A percentile compares a stretch with the other conserved stretches of the same genome.
Evolutionary conservation across 2,329 filamentous ascomycete species (phyloP).

Genomic region (Byssoonygena ceratinophila): DNA sequence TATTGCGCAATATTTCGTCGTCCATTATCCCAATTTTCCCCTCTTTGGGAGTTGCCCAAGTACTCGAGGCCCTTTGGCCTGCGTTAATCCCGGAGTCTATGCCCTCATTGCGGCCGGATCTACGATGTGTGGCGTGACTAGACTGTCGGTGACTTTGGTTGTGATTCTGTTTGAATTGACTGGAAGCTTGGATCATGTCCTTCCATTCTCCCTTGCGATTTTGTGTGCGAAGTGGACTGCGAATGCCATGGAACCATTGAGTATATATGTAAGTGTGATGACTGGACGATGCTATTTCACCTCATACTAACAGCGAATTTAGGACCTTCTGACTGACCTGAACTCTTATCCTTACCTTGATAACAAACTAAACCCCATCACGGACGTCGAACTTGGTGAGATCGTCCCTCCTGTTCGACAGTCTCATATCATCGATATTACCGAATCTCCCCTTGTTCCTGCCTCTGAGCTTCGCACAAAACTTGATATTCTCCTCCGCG

Average conservation of each 20-base stretch:
- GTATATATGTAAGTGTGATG: slow-evolving; percentile 62
- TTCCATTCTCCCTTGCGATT: slow-evolving; percentile 86
- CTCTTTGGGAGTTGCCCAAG: slow-evolving; percentile 67
- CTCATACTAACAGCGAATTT: slow-evolving; percentile 17
- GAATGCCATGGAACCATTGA: slow-evolving; percentile 84
- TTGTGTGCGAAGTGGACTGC: slow-evolving; percentile 97
- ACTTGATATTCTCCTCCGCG: slow-evolving; percentile 67
- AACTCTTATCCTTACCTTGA: slow-evolving; percentile 97
- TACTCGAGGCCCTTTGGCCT: slow-evolving; percentile 59
- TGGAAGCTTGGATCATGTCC: slow-evolving; percentile 84
- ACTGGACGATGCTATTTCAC: not conserved
- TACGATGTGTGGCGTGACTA: slow-evolving; percentile 95
- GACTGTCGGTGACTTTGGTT: slow-evolving; percentile 81
- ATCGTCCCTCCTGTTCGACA: slow-evolving; percentile 67
- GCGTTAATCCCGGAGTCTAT: slow-evolving; percentile 94
- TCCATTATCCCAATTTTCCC: slow-evolving; percentile 58
- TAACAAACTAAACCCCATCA: slow-evolving; percentile 85
- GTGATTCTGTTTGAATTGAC: slow-evolving; percentile 96
- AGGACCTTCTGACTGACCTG: slow-evolving; percentile 90
- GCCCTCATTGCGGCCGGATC: slow-evolving; percentile 88
- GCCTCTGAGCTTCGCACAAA: slow-evolving; percentile 68
- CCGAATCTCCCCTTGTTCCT: slow-evolving; percentile 65
- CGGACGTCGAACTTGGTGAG: slow-evolving; percentile 77
- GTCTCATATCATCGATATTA: slow-evolving; percentile 80
- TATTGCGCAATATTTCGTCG: slow-evolving; percentile 66